These are phyloP conservation scores for Rhynchosporium secalis DNA, from an alignment of 2,329 filamentous ascomycete species.

Conservation along the genomic window DNA sequence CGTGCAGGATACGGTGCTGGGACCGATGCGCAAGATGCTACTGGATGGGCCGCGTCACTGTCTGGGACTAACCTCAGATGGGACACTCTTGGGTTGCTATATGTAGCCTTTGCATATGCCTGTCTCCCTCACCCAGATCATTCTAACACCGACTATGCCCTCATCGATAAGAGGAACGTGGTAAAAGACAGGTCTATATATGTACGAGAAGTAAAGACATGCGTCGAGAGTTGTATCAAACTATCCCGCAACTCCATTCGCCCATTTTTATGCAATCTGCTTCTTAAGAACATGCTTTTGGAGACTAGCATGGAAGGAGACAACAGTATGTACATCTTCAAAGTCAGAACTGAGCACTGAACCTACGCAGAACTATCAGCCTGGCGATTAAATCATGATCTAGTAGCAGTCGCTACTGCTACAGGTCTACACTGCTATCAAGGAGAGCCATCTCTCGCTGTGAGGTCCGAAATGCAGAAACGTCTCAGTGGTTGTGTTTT, in stretches of 20 bases:
- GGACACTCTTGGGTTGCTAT: slow-evolving; percentile 27
- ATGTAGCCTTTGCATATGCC: slow-evolving; percentile 16
- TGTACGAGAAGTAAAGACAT: slow-evolving; percentile 19
- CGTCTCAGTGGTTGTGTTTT: slow-evolving; percentile 21
- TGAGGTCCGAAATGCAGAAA: slow-evolving; percentile 27
- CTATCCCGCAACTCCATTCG: slow-evolving; percentile 21
- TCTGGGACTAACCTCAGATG: slow-evolving; percentile 25
- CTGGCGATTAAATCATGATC: slow-evolving; percentile 29
- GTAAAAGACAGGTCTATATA: slow-evolving; percentile 10
- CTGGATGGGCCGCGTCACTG: slow-evolving; percentile 22
- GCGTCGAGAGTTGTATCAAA: slow-evolving; percentile 24
- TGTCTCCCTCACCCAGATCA: slow-evolving; percentile 10
- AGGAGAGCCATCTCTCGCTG: slow-evolving; percentile 15
- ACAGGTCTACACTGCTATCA: slow-evolving; percentile 27
- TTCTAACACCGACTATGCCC: slow-evolving; percentile 18
- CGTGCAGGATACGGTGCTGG: slow-evolving; percentile 10
- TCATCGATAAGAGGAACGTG: not conserved
- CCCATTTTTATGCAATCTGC: slow-evolving; percentile 19
- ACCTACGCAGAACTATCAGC: slow-evolving; percentile 20
- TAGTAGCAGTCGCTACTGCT: slow-evolving; percentile 24
- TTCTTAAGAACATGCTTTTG: slow-evolving; percentile 27
- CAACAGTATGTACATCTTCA: slow-evolving; percentile 17
- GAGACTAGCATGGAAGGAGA: slow-evolving; percentile 27
- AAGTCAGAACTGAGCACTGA: not conserved
- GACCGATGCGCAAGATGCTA: slow-evolving; percentile 10